Base-by-base conservation (phyloP, 164 flowering plant species). In the Tinospora cordifolia region DNA sequence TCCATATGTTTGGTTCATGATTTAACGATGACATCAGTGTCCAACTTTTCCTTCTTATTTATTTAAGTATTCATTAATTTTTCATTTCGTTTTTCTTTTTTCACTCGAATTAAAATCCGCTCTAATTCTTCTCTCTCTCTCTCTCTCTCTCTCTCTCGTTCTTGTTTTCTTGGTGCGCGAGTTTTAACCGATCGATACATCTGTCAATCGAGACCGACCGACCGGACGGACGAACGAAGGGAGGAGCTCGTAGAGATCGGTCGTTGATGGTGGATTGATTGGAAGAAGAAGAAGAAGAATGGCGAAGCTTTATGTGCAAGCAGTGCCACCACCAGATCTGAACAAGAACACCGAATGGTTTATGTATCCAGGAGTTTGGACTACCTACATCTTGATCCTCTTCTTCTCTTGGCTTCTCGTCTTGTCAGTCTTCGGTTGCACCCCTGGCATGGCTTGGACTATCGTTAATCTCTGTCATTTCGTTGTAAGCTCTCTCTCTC, bases 361-460 rank as follows among this genome's bases (percentile, higher is more conserved):
- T 73, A 86, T 81, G 81, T 86, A 88, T 63, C 92, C 92, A 0
- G 92, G 92, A 10, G 92, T 85, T 0, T 88, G 92, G 92, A 88
- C 89, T 6, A 81, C 81, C 34, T 88, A 85, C 75, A 85, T 87
- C 44, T 69, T 87, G 44, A 85, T 88, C 72, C 67, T 88, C 67
- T 88, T 87, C 86, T 81, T 87, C 78, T 72, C 87, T 6, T 88
- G 90, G 90, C 78, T 87, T 14, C 57, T 87, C 63, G 84, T 87
- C 6, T 80, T 88, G 59, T 84, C 87, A 49, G 76, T 88, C 69
- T 78, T 84, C 66, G 85, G 82, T 30, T 88, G 87, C 74, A 79
- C 85, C 19, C 86, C 90, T 58, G 92, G 92, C 80, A 83, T 83
- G 84, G 92, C 92, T 6, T 88, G 92, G 92, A 86, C 92, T 51